phyloP scores from a whole-genome alignment of 2,329 filamentous ascomycete genomes.

The Diaporthe ilicicola region DNA sequence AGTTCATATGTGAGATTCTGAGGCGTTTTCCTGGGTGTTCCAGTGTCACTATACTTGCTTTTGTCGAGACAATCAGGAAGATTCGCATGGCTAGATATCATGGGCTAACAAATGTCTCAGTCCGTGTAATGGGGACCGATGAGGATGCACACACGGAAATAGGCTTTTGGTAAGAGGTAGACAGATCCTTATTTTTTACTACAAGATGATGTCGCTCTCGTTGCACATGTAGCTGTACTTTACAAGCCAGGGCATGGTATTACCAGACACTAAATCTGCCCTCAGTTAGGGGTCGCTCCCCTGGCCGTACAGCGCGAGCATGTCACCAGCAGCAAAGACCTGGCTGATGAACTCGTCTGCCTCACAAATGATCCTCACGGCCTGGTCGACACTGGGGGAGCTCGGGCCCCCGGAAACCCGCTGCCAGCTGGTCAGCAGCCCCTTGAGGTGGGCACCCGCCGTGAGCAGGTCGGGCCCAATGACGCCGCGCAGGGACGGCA shows the following conservation, averaged over 20 bases:
- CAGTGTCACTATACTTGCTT: no score
- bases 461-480: constrained; percentile 48
- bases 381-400: constrained; percentile 57
- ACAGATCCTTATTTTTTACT: background rate
- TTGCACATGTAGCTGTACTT: background rate
- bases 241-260: background rate
- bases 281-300: background rate
- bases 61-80: no score
- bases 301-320: constrained; percentile 24
- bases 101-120: no score
- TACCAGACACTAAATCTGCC: background rate
- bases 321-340: constrained; percentile 39
- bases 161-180: background rate
- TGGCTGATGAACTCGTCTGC: constrained; percentile 52
- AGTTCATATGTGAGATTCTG: no score
- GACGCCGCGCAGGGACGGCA: constrained; percentile 47
- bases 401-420: constrained; percentile 46
- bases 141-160: background rate
- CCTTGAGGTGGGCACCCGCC: constrained; percentile 51
- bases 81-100: no score
- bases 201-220: background rate
- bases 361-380: constrained; percentile 54
- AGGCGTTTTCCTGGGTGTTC: no score
- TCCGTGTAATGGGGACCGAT: no score
- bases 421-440: constrained; percentile 53